A percentile compares a stretch with the other conserved stretches of the same genome.
phyloP scores from a whole-genome alignment of 805 yeast genomes.

The Tetrapisispora arboricola region DNA sequence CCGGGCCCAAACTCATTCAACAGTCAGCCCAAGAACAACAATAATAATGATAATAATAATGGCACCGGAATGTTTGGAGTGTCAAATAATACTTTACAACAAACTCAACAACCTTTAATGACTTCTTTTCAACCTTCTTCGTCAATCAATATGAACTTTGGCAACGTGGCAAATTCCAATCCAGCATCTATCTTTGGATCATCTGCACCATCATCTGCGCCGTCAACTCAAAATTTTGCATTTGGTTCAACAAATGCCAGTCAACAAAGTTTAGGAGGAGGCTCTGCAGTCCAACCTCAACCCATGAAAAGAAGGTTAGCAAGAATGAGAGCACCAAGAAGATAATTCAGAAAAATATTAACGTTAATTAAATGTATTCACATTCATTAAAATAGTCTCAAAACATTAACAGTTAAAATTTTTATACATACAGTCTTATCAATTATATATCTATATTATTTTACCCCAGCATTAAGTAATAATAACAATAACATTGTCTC shows the following conservation, averaged over 20 bases:
- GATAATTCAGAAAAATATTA: constrained; percentile 4
- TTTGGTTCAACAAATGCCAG: too few relatives aligned
- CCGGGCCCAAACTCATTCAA: not conserved
- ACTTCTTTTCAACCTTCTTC: constrained; percentile 15
- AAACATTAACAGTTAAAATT: too few relatives aligned
- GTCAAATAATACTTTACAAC: not conserved
- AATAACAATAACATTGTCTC: too few relatives aligned
- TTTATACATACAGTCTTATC: too few relatives aligned
- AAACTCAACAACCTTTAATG: constrained; percentile 5
- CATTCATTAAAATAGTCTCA: too few relatives aligned
- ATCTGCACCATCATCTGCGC: constrained; percentile 5
- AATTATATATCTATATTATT: too few relatives aligned
- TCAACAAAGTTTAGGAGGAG: too few relatives aligned
- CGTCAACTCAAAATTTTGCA: not conserved
- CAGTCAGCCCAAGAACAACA: not conserved
- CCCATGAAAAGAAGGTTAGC: constrained; percentile 17
- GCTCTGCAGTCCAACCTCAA: not conserved
- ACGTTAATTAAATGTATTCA: too few relatives aligned
- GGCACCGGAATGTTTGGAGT: not conserved
- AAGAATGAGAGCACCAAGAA: constrained; percentile 25
- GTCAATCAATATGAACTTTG: constrained; percentile 22
- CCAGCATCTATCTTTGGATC: constrained; percentile 17
- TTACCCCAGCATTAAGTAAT: too few relatives aligned
- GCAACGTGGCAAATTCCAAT: constrained; percentile 9
- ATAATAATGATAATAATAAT: not conserved